Evolutionary conservation across 2,329 filamentous ascomycete species (phyloP).

Genomic region (Monosporascus cannonballus): DNA sequence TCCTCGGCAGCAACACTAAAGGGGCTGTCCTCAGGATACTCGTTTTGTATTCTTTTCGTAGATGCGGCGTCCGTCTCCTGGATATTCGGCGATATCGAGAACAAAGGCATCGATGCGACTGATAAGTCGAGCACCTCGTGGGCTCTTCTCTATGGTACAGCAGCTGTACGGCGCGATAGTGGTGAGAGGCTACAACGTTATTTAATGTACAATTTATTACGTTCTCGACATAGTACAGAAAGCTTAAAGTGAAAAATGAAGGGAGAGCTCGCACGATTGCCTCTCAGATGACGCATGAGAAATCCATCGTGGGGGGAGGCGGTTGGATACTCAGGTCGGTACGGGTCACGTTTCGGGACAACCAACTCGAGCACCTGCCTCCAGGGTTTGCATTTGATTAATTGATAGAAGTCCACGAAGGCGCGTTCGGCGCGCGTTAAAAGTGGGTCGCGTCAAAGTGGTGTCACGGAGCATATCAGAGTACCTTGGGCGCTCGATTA

Average conservation of each 20-base stretch:
- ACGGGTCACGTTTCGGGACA: background rate
- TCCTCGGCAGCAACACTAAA: conserved; percentile 16
- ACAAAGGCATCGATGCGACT: conserved; percentile 38
- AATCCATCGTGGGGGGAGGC: background rate
- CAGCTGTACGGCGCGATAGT: background rate
- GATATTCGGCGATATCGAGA: conserved; percentile 41
- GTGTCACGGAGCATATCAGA: background rate
- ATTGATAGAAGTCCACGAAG: too few species aligned
- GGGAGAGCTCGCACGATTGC: background rate
- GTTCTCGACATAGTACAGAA: background rate
- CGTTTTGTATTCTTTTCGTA: conserved; percentile 41
- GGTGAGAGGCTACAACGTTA: background rate
- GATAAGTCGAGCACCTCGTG: conserved; percentile 4
- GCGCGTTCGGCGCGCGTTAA: background rate
- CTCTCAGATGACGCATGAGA: background rate
- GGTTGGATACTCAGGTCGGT: background rate
- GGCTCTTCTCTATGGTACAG: background rate
- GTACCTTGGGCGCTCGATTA: too few species aligned
- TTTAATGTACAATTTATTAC: background rate
- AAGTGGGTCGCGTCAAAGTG: background rate
- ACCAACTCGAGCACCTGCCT: background rate
- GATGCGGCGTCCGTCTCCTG: conserved; percentile 36
- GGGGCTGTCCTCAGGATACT: conserved; percentile 29
- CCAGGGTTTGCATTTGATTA: background rate
- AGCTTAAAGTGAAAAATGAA: background rate